Evolutionary conservation across 306 rosid genomes (phyloP), one percentile per base, ranked within the genome.

Genomic region (Pyrus pyrifolia): DNA sequence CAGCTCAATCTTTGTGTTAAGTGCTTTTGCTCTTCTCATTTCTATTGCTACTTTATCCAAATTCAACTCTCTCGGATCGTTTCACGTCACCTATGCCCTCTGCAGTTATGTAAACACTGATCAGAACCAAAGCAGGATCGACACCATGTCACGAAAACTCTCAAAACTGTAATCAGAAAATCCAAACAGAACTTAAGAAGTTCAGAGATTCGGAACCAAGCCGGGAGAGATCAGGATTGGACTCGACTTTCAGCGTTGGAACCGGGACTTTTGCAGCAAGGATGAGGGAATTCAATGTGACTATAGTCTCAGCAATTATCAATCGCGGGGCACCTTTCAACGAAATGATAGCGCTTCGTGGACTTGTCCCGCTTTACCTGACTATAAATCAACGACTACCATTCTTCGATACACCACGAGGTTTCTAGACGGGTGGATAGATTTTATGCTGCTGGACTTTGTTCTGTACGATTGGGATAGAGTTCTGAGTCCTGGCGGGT

Each of bases 381-480:
- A 88, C 91, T 10, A 46, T 89, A 67, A 91, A 89, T 52, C 97
- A 91, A 52, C 79, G 95, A 81, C 86, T 91, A 31, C 93, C 95
- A 21, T 89, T 91, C 77, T 91, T 85, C 23, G 93, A 91, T 68
- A 91, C 88, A 88, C 90, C 19, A 88, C 91, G 6, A 86, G 91
- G 31, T 89, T 91, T 86, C 87, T 91, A 1, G 97, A 91, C 60
- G 97, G 95, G 18, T 91, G 97, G 95, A 88, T 88, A 67, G 97
- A 91, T 73, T 73, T 83, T 45, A 85, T 91, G 80, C 85, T 91
- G 25, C 83, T 91, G 69, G 97, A 91, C 44, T 91, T 91, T 72
- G 76, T 91, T 12, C 40, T 91, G 86, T 88, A 77, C 78, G 97
- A 91, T 66, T 89, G 95, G 95, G 95, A 89, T 59, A 88, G 93